phyloP scores from a whole-genome alignment of 768 basidiomycete genomes.

The Mrakia frigida region DNA sequence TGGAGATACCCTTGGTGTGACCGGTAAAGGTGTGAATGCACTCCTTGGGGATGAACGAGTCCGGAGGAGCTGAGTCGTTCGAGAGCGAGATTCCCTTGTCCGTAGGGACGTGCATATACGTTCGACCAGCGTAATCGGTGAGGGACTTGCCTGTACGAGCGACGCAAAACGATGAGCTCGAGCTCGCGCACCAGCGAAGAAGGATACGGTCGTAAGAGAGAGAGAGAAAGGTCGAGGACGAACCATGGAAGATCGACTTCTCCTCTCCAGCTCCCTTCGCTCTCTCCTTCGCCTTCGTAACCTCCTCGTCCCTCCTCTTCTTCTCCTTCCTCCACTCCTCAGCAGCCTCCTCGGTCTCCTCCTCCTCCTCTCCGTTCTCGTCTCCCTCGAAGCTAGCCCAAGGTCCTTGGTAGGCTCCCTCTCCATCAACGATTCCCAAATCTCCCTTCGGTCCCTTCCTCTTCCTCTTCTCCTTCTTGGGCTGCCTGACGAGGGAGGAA shows the following conservation, averaged over 20 bases:
- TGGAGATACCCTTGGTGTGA: constrained; percentile 93
- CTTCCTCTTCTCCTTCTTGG: constrained; percentile 73
- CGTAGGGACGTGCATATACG: constrained; percentile 89
- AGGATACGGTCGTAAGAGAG: background rate
- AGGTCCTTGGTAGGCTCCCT: constrained; percentile 84
- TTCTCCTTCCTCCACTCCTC: constrained; percentile 54
- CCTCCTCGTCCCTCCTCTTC: constrained; percentile 58
- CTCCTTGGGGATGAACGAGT: constrained; percentile 88
- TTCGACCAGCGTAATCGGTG: constrained; percentile 95
- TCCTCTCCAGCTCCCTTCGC: constrained; percentile 85
- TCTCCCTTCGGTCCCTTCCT: constrained; percentile 66
- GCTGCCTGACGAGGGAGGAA: constrained; percentile 48
- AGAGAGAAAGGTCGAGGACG: constrained; percentile 27
- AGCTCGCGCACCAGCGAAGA: background rate
- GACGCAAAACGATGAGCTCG: background rate
- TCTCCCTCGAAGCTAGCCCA: constrained; percentile 92
- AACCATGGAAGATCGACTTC: constrained; percentile 84
- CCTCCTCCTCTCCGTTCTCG: constrained; percentile 50
- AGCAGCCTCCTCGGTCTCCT: constrained; percentile 51
- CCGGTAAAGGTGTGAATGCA: constrained; percentile 99
- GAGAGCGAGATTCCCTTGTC: constrained; percentile 64
- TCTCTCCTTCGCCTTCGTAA: constrained; percentile 53
- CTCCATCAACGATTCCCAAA: constrained; percentile 76
- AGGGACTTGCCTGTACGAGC: constrained; percentile 63
- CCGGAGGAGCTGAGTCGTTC: constrained; percentile 63